phyloP scores from a whole-genome alignment of 805 yeast species.

The Nematodospora valgi region DNA sequence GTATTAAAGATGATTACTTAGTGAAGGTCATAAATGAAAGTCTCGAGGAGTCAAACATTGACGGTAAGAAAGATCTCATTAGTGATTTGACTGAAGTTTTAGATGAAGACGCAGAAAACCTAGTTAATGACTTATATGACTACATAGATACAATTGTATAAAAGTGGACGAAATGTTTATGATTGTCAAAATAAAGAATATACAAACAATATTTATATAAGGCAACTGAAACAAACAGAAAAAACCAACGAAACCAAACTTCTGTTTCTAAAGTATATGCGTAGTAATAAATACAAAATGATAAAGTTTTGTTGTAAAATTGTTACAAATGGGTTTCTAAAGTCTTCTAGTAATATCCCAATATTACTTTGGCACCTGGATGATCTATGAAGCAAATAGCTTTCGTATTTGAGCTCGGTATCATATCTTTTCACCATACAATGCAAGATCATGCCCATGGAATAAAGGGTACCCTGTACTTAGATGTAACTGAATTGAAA shows the following conservation, averaged over 20 bases:
- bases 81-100: slow-evolving; percentile 48
- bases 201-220: slow-evolving; percentile 1
- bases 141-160: slow-evolving; percentile 10
- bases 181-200: background rate
- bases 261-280: too few species aligned
- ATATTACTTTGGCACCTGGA: too few species aligned
- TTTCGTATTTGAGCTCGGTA: too few species aligned
- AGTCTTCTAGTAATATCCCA: too few species aligned
- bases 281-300: too few species aligned
- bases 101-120: slow-evolving; percentile 45
- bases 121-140: slow-evolving; percentile 41
- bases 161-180: background rate
- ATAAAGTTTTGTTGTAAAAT: too few species aligned
- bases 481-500: background rate
- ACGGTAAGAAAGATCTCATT: slow-evolving; percentile 30
- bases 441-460: too few species aligned
- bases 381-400: too few species aligned
- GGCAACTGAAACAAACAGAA: too few species aligned
- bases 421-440: too few species aligned
- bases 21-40: slow-evolving; percentile 40
- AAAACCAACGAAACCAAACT: too few species aligned
- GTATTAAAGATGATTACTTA: slow-evolving; percentile 51
- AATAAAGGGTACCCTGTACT: background rate
- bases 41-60: slow-evolving; percentile 28
- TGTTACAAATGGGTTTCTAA: too few species aligned